Evolutionary conservation across 2,329 filamentous ascomycete genomes (phyloP).

Genomic region (Parastagonospora avenae): DNA sequence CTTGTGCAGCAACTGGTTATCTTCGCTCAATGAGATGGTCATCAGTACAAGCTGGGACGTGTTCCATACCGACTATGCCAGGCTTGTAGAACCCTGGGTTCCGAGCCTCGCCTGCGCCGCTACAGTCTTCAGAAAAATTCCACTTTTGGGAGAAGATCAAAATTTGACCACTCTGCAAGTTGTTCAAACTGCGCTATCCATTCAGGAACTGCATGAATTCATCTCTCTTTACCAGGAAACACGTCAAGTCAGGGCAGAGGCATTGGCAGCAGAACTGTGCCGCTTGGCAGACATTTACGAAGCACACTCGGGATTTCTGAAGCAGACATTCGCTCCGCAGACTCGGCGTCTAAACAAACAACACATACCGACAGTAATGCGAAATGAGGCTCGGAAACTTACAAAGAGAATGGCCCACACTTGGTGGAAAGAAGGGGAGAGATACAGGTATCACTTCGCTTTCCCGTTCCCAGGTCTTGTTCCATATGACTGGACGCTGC

Average conservation of each 20-base stretch:
- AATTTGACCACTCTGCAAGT: not conserved
- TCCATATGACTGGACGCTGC: constrained; percentile 10
- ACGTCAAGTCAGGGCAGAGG: constrained; percentile 7
- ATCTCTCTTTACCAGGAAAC: constrained; percentile 3
- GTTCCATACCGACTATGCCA: not conserved
- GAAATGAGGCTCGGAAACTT: not conserved
- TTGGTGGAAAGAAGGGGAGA: not conserved
- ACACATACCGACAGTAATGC: constrained; percentile 1
- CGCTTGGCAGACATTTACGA: constrained; percentile 11
- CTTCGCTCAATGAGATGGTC: not conserved
- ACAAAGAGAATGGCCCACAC: not conserved
- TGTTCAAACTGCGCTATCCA: not conserved
- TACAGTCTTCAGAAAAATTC: not conserved
- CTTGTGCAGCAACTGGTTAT: not conserved
- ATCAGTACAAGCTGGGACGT: not conserved
- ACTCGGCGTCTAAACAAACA: constrained; percentile 3
- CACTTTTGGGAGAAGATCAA: not conserved
- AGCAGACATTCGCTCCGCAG: constrained; percentile 10
- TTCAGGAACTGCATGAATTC: not conserved
- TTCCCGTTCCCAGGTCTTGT: constrained; percentile 8
- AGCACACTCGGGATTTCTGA: constrained; percentile 7
- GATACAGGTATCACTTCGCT: constrained; percentile 4
- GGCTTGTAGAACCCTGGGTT: not conserved
- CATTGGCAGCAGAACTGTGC: constrained; percentile 4
- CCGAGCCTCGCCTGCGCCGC: not conserved